Base-by-base conservation (phyloP, 768 basidiomycete species). In the Scleroderma bovista region DNA sequence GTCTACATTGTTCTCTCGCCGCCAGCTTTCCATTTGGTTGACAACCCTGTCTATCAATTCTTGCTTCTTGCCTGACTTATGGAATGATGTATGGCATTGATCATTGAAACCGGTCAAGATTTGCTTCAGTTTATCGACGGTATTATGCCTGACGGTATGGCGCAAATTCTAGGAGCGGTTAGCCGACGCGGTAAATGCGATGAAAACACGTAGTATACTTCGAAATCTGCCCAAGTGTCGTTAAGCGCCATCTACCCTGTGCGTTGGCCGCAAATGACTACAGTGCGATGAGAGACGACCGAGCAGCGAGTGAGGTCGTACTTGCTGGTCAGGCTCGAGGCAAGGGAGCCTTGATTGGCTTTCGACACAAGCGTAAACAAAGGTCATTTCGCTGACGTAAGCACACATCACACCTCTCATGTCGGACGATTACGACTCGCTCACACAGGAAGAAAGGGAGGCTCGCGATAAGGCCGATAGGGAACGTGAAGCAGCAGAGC, bases 81-180 rank as follows among this genome's bases (percentile, higher is more conserved):
- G 72, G 24, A 90, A 71, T 57, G 77, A 75, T 4, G 80, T 78
- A 47, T 70, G 69, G 61, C 88, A 90, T 64, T 89, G 84, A 33
- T 88, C 86, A 70, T 89, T 90, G 57, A 92, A 74, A 22, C 84
- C 84, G 34, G 73, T 66, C 50, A 93, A 73, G 57, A 93, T 88
- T 62, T 86, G 84, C 67, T 93, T 92, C 55, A 93, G 79, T 68
- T 75, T 82, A 67, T 91, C 89, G 55, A 93, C 91, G 7, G 88
- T 93, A 69, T 91, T 86, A 64, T 74, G 75, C 69, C 78, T 81
- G 63, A 93, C 74, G 52, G 69, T 77, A 70, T 85, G 80, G 59
- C 84, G 81, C 60, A 88, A 70, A 62, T 74, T 73, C 88, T 90
- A 67, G 52, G 57, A 61, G 53, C 52, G 31, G 47, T 53, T 60